phyloP scores from a whole-genome alignment of 441 rosid species.

The Eutrema salsugineum region DNA sequence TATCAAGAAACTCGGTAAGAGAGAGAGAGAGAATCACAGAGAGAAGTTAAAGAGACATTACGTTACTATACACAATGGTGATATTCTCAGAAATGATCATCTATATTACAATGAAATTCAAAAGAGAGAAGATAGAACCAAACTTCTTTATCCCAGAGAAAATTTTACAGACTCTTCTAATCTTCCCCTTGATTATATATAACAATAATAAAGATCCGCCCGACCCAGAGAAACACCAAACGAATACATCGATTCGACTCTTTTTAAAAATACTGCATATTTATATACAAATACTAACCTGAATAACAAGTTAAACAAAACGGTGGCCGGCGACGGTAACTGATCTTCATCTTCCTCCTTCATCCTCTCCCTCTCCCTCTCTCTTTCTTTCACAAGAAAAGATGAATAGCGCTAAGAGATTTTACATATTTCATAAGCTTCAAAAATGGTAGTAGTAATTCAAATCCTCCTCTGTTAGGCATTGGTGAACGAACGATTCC shows the following conservation, averaged over 20 bases:
- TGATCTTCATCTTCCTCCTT: conserved; percentile 27
- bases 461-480: conserved; percentile 14
- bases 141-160: background rate
- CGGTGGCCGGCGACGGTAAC: conserved; percentile 26
- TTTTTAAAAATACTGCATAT: conserved; percentile 7
- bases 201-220: conserved; percentile 15
- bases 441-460: conserved; percentile 27
- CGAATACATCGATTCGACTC: conserved; percentile 17
- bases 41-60: background rate
- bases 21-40: background rate
- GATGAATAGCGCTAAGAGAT: background rate
- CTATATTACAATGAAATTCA: conserved; percentile 18
- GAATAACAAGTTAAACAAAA: conserved; percentile 6
- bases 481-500: conserved; percentile 1
- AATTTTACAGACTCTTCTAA: conserved; percentile 24
- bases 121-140: conserved; percentile 11
- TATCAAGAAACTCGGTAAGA: background rate
- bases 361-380: conserved; percentile 1
- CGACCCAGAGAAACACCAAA: conserved; percentile 25
- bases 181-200: conserved; percentile 7
- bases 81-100: background rate
- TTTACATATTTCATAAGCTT: conserved; percentile 13
- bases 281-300: conserved; percentile 29
- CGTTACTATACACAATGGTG: background rate
- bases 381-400: conserved; percentile 3